Conservation (phyloP, 495 filamentous ascomycete species). For the Parmelia sp. region DNA sequence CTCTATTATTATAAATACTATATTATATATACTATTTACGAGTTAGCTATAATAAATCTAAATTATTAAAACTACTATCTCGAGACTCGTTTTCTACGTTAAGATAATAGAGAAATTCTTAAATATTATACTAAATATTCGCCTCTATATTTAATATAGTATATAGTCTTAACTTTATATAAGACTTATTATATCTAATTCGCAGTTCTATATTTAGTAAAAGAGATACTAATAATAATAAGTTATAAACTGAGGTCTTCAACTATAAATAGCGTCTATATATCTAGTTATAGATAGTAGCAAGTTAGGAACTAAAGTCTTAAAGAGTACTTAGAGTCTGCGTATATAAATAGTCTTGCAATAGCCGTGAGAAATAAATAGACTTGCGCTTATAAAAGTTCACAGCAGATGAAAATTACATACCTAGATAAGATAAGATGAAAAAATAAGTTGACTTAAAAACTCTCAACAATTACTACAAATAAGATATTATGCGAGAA, state of each 20-base stretch:
- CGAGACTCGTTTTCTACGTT: constrained; percentile 2
- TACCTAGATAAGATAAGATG: no score
- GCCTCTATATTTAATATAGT: not conserved
- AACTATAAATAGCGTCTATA: not conserved
- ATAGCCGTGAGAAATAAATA: no score
- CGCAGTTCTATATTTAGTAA: not conserved
- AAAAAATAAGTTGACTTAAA: no score
- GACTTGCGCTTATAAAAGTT: no score
- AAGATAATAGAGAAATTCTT: not conserved
- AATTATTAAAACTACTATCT: not conserved
- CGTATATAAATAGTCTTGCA: no score
- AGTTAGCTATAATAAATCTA: not conserved
- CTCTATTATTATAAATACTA: constrained; percentile 8
- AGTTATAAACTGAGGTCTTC: not conserved
- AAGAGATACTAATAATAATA: not conserved
- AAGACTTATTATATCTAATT: constrained; percentile 5
- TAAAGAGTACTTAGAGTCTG: no score
- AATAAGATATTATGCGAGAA: no score
- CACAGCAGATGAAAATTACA: no score
- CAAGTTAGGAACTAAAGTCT: no score
- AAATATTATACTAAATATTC: not conserved
- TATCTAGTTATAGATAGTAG: no score
- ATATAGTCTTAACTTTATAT: not conserved
- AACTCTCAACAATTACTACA: no score
- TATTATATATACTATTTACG: constrained; percentile 5